These are phyloP conservation scores for Raddia guianensis DNA, from an alignment of 176 grass and related monocot species.

Conservation along the genomic window DNA sequence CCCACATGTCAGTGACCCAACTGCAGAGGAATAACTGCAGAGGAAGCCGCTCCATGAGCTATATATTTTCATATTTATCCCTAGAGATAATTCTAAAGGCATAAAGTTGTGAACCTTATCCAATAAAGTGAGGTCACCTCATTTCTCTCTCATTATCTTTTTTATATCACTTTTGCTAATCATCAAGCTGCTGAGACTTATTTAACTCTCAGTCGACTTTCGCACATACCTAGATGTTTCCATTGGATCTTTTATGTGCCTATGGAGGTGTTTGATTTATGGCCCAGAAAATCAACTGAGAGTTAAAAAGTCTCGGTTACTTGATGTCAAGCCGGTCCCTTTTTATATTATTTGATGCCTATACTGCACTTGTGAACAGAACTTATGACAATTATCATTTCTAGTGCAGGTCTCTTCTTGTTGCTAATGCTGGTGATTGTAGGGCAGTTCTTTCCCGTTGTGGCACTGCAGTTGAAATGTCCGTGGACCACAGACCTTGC, in stretches of 20 bases:
- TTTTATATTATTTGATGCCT: neutral
- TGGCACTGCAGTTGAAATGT: conserved; percentile 82
- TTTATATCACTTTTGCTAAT: too few species aligned
- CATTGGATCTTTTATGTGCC: too few species aligned
- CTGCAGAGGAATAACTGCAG: too few species aligned
- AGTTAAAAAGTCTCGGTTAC: too few species aligned
- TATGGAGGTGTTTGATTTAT: too few species aligned
- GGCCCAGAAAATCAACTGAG: too few species aligned
- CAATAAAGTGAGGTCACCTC: neutral
- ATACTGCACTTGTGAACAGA: neutral
- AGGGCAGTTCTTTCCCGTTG: conserved; percentile 85
- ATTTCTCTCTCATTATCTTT: neutral
- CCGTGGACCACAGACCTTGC: conserved; percentile 77
- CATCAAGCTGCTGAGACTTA: too few species aligned
- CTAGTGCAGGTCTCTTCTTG: conserved; percentile 68
- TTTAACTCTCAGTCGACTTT: too few species aligned
- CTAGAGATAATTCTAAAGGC: conserved; percentile 10
- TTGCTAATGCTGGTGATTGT: conserved; percentile 93
- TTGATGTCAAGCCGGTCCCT: too few species aligned
- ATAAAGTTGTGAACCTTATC: conserved; percentile 8
- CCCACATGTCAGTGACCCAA: too few species aligned
- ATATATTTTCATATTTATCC: neutral
- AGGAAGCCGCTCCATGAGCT: too few species aligned
- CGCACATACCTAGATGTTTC: too few species aligned
- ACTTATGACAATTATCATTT: neutral